Conservation (phyloP, 2,329 filamentous ascomycete genomes). For the Aspergillus sp. region DNA sequence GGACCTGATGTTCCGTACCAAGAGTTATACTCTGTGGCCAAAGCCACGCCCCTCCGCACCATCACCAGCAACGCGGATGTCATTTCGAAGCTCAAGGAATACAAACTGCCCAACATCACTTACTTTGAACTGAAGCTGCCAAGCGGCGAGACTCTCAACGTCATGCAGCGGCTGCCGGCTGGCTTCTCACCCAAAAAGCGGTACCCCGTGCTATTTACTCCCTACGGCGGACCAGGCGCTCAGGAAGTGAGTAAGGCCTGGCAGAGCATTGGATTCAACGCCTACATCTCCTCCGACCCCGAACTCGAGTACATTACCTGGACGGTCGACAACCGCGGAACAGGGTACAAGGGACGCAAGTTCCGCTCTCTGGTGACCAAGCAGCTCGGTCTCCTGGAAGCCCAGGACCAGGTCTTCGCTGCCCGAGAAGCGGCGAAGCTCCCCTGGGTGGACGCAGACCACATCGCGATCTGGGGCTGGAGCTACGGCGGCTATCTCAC, state of each 20-base stretch:
- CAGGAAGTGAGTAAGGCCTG: conserved; percentile 61
- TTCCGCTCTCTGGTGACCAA: conserved; percentile 59
- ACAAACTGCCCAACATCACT: conserved; percentile 62
- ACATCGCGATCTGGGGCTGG: conserved; percentile 68
- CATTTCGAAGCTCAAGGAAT: conserved; percentile 54
- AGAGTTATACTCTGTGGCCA: conserved; percentile 60
- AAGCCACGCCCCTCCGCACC: conserved; percentile 54
- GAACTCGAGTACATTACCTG: conserved; percentile 67
- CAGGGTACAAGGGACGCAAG: conserved; percentile 60
- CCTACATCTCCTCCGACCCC: conserved; percentile 65
- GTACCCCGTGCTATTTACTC: conserved; percentile 65
- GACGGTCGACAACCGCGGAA: conserved; percentile 67
- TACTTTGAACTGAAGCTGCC: conserved; percentile 63
- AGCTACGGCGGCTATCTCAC: conserved; percentile 66
- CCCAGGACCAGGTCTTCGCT: conserved; percentile 66
- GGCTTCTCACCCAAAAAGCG: conserved; percentile 62
- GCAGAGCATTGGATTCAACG: conserved; percentile 55
- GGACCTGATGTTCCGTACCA: conserved; percentile 69
- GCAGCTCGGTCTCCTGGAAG: conserved; percentile 62
- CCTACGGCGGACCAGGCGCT: conserved; percentile 65
- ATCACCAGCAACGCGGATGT: conserved; percentile 61
- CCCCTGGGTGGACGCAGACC: conserved; percentile 55
- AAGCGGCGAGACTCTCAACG: conserved; percentile 60
- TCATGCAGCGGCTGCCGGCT: conserved; percentile 63
- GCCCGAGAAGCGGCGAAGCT: conserved; percentile 54